These are phyloP conservation scores for Alternaria burnsii DNA, from an alignment of 2,329 filamentous ascomycete species.

Conservation along the genomic window DNA sequence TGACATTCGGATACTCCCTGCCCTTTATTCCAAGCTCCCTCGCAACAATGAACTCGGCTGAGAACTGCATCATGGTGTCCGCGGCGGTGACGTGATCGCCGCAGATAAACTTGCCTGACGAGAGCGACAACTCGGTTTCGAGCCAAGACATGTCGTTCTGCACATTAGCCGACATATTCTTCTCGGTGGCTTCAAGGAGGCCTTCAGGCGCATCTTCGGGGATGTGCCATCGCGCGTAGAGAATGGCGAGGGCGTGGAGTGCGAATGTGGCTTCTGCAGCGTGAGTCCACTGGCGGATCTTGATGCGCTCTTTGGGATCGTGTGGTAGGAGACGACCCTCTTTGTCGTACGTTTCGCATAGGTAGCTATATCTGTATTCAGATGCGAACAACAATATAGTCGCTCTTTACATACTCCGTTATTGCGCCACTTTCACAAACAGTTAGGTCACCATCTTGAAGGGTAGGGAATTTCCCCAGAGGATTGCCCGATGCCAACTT, in stretches of 20 bases:
- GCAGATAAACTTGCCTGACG: constrained; percentile 51
- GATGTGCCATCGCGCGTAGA: constrained; percentile 57
- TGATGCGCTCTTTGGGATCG: constrained; percentile 44
- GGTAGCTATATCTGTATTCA: constrained; percentile 47
- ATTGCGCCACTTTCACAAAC: neutral
- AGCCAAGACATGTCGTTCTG: constrained; percentile 58
- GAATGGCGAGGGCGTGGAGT: constrained; percentile 56
- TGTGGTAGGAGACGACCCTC: constrained; percentile 49
- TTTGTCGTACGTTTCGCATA: constrained; percentile 58
- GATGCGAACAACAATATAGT: neutral
- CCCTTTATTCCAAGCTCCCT: constrained; percentile 50
- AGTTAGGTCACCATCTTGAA: constrained; percentile 54
- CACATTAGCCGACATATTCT: constrained; percentile 54
- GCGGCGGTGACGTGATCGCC: constrained; percentile 55
- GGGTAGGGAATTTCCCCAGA: constrained; percentile 57
- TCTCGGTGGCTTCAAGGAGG: constrained; percentile 43
- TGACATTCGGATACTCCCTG: constrained; percentile 34
- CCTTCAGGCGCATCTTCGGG: constrained; percentile 34
- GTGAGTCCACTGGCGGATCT: constrained; percentile 56
- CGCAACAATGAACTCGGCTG: constrained; percentile 50
- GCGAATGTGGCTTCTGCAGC: constrained; percentile 59
- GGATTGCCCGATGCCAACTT: constrained; percentile 52
- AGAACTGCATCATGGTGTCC: constrained; percentile 54
- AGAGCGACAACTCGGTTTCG: constrained; percentile 52
- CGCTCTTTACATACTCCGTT: neutral